phyloP scores from a whole-genome alignment of 345 rosid species.

The Salix udensis region DNA sequence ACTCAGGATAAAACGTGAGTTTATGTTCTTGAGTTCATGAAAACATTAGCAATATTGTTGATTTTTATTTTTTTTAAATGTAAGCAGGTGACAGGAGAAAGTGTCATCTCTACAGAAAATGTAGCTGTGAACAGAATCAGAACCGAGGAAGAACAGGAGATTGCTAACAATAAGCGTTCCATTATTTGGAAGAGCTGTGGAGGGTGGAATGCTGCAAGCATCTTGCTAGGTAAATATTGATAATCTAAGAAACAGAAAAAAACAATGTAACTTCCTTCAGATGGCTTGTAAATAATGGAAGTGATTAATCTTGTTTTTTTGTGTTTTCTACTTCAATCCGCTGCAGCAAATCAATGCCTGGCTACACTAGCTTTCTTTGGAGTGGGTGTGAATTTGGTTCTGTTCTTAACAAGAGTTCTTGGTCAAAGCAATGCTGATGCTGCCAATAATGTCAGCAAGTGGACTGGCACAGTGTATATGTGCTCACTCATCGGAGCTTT shows the following conservation, averaged over 20 bases:
- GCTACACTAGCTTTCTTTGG: slow-evolving; percentile 93
- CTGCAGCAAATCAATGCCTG: slow-evolving; percentile 70
- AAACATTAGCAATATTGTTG: background rate
- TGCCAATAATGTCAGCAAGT: slow-evolving; percentile 80
- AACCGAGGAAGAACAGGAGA: slow-evolving; percentile 23
- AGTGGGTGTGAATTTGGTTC: slow-evolving; percentile 79
- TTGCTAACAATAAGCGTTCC: slow-evolving; percentile 12
- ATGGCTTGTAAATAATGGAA: background rate
- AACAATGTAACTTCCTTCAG: background rate
- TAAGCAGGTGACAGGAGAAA: slow-evolving; percentile 30
- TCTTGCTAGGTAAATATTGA: slow-evolving; percentile 17
- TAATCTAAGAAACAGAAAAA: background rate
- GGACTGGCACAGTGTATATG: slow-evolving; percentile 93
- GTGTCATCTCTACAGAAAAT: slow-evolving; percentile 8
- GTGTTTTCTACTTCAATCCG: background rate
- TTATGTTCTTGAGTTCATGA: background rate
- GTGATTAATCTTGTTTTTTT: background rate
- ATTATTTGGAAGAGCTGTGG: slow-evolving; percentile 18
- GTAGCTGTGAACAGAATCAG: slow-evolving; percentile 19
- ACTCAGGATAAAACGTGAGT: background rate
- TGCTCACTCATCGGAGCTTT: slow-evolving; percentile 86
- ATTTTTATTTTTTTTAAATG: background rate
- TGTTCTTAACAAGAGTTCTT: slow-evolving; percentile 78
- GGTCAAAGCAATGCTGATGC: slow-evolving; percentile 73
- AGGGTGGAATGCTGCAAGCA: slow-evolving; percentile 26